phyloP scores from a whole-genome alignment of 768 basidiomycete genomes.

The Serendipita sp. region DNA sequence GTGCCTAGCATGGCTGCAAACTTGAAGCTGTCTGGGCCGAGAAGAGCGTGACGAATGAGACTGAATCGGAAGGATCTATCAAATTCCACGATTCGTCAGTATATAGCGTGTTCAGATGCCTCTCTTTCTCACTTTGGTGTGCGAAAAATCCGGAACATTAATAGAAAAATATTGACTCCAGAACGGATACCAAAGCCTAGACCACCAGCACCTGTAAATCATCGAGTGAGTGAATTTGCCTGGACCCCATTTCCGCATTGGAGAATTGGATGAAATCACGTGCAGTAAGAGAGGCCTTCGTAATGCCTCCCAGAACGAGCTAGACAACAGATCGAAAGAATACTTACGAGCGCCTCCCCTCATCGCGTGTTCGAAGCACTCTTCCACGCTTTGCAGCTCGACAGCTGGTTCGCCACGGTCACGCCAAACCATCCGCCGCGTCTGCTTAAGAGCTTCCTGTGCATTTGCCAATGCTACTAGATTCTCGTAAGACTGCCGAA shows the following conservation, averaged over 20 bases:
- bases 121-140: conserved; percentile 41
- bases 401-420: conserved; percentile 62
- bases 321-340: not conserved
- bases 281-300: no score
- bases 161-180: conserved; percentile 64
- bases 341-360: conserved; percentile 56
- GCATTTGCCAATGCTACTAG: conserved; percentile 73
- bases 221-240: not conserved
- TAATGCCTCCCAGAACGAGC: no score
- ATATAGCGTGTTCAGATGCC: no score
- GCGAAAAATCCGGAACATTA: conserved; percentile 53
- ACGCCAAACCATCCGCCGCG: conserved; percentile 64
- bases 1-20: conserved; percentile 80
- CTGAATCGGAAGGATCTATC: conserved; percentile 45
- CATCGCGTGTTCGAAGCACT: conserved; percentile 56
- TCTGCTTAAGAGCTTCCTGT: conserved; percentile 51
- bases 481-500: conserved; percentile 51
- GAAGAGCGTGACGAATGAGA: conserved; percentile 64
- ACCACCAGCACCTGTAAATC: conserved; percentile 50
- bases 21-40: conserved; percentile 67
- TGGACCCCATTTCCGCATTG: not conserved
- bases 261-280: not conserved
- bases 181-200: conserved; percentile 74
- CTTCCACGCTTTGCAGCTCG: conserved; percentile 44
- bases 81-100: not conserved